Evolutionary conservation across 2,329 filamentous ascomycete species (phyloP), one percentile per base, ranked within the genome.

Genomic region (Apiospora koreana): DNA sequence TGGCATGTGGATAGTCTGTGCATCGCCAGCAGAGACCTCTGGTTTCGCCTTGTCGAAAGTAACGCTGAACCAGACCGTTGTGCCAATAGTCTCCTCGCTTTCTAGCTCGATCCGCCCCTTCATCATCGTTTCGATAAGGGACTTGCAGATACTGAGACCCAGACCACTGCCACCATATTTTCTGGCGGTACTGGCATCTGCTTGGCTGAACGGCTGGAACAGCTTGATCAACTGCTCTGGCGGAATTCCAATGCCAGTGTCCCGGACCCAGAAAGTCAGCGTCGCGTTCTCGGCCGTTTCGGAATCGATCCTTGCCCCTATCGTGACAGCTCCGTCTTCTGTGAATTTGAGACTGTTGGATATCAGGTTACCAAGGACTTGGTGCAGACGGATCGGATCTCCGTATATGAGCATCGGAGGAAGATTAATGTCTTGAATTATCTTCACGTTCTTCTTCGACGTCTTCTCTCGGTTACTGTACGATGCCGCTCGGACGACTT

Each of bases 341-440:
- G 95, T 98, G 78, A 98, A 98, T 79, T 98, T 98, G 80, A 97
- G 92, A 77, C 93, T 95, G 83, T 98, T 98, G 73, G 93, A 93
- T 58, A 98, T 92, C 35, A 98, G 87, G 77, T 98, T 98, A 74
- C 93, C 93, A 4, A 92, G 83, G 0, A 92, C 89, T 78, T 92
- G 90, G 73, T 92, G 89, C 25, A 92, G 83, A 42, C 90, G 87
- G 70, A 91, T 90, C 0, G 90, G 89, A 72, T 92, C 90, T 18
- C 90, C 90, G 69, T 88, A 89, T 72, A 91, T 90, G 62, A 92
- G 84, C 83, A 98, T 91, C 1, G 95, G 89, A 18, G 95, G 89
- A 48, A 92, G 79, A 68, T 89, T 91, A 77, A 97, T 90, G 74
- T 95, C 92, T 75, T 91, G 87, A 43, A 91, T 82, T 68, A 92